A percentile compares a stretch with the other conserved stretches of the same genome.
Conservation (phyloP, 2,329 filamentous ascomycete species). For the Calonectria crousiana region DNA sequence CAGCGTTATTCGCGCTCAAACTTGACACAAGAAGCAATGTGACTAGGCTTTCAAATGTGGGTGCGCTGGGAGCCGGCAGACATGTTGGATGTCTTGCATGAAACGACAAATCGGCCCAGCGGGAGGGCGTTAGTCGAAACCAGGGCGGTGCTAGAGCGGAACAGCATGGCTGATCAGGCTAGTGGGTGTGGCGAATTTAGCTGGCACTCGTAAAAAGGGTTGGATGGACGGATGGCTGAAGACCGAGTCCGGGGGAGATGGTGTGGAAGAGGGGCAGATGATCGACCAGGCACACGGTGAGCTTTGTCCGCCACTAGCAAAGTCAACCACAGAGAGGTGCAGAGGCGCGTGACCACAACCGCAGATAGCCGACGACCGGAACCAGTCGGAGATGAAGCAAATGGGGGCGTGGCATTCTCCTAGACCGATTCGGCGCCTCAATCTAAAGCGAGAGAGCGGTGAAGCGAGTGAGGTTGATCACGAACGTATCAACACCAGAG, state of each 20-base stretch:
- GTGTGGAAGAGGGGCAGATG: constrained; percentile 3
- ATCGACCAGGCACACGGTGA: constrained; percentile 25
- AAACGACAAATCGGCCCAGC: constrained; percentile 30
- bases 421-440: background rate
- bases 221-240: constrained; percentile 9
- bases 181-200: background rate
- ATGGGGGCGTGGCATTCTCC: background rate
- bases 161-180: background rate
- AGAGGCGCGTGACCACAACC: constrained; percentile 26
- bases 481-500: background rate
- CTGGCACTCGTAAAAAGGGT: background rate
- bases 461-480: background rate
- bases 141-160: background rate
- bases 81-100: constrained; percentile 32
- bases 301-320: constrained; percentile 5
- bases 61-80: background rate
- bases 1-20: background rate
- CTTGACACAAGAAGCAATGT: background rate
- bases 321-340: background rate
- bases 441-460: constrained; percentile 14
- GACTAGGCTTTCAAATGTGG: background rate
- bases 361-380: constrained; percentile 34
- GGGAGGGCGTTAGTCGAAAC: constrained; percentile 16
- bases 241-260: background rate
- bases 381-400: constrained; percentile 11